These are phyloP conservation scores for Groenewaldozyma salmanticensis DNA, from an alignment of 805 yeast species.

Conservation along the genomic window DNA sequence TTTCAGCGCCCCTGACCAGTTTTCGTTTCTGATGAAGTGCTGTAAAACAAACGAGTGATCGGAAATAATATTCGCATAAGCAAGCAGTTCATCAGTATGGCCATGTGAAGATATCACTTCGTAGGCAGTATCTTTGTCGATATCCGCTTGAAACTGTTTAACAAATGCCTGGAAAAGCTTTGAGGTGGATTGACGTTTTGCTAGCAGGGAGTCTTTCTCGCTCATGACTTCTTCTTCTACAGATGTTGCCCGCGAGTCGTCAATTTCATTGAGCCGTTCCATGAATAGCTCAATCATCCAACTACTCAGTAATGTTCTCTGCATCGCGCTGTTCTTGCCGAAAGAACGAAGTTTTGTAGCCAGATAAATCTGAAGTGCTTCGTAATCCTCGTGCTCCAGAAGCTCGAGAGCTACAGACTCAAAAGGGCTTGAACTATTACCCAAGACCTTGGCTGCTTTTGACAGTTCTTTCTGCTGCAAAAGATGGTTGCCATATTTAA, in stretches of 20 bases:
- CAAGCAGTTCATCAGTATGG: conserved; percentile 50
- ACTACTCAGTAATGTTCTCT: conserved; percentile 44
- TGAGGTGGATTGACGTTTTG: conserved; percentile 1
- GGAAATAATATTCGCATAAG: conserved; percentile 54
- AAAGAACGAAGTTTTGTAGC: conserved; percentile 30
- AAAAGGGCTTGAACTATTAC: conserved; percentile 53
- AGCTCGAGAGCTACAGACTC: conserved; percentile 57
- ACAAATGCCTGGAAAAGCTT: conserved; percentile 42
- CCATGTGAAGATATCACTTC: conserved; percentile 64
- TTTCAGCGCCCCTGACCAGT: conserved; percentile 66
- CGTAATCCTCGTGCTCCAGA: conserved; percentile 33
- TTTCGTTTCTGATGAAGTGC: conserved; percentile 56
- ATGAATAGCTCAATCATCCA: conserved; percentile 58
- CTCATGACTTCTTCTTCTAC: background rate
- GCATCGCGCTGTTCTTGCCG: conserved; percentile 28
- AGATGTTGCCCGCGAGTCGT: conserved; percentile 25
- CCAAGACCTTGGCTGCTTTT: conserved; percentile 45
- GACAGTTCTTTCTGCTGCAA: conserved; percentile 25
- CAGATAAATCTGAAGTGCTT: conserved; percentile 41
- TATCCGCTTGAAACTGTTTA: conserved; percentile 32
- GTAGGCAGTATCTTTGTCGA: conserved; percentile 63
- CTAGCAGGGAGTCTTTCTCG: background rate
- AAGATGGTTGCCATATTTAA: conserved; percentile 45
- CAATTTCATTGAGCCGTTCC: conserved; percentile 36
- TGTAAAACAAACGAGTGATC: conserved; percentile 63